Conservation (phyloP, 768 basidiomycete genomes). For the Crepidotus variabilis region DNA sequence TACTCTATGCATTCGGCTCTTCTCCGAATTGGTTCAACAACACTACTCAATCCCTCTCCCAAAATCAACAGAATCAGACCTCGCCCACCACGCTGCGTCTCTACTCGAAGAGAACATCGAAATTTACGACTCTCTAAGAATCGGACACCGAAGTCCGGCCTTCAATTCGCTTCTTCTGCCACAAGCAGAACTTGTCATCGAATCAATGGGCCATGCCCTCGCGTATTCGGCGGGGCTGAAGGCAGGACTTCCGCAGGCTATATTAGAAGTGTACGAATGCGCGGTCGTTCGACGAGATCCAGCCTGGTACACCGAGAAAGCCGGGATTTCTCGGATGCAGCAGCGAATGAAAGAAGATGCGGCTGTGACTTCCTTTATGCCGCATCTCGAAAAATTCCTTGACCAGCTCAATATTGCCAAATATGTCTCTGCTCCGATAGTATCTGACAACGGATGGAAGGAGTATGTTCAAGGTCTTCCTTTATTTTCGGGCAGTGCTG, state of each 20-base stretch:
- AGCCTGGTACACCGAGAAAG: conserved; percentile 58
- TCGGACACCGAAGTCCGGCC: conserved; percentile 44
- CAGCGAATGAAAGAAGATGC: conserved; percentile 46
- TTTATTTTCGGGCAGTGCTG: conserved; percentile 38
- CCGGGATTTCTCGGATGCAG: conserved; percentile 39
- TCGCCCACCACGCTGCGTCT: conserved; percentile 46
- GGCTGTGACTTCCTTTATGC: conserved; percentile 41
- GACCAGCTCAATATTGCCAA: conserved; percentile 41
- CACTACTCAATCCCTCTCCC: conserved; percentile 52
- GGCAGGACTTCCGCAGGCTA: conserved; percentile 38
- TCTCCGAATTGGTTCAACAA: conserved; percentile 54
- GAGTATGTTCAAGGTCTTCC: conserved; percentile 36
- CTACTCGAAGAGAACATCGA: conserved; percentile 44
- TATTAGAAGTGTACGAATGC: conserved; percentile 56
- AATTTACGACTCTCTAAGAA: conserved; percentile 31
- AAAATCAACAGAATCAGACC: conserved; percentile 43
- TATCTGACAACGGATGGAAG: conserved; percentile 49
- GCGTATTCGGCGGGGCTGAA: conserved; percentile 52
- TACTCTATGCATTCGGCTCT: conserved; percentile 50
- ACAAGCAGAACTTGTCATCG: conserved; percentile 46
- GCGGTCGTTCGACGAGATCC: conserved; percentile 49
- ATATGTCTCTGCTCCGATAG: conserved; percentile 51
- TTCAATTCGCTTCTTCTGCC: conserved; percentile 56
- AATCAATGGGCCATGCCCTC: conserved; percentile 62
- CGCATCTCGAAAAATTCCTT: conserved; percentile 37